Evolutionary conservation across 345 rosid genomes (phyloP), one percentile per base, ranked within the genome.

Genomic region (Dipteronia sinensis): DNA sequence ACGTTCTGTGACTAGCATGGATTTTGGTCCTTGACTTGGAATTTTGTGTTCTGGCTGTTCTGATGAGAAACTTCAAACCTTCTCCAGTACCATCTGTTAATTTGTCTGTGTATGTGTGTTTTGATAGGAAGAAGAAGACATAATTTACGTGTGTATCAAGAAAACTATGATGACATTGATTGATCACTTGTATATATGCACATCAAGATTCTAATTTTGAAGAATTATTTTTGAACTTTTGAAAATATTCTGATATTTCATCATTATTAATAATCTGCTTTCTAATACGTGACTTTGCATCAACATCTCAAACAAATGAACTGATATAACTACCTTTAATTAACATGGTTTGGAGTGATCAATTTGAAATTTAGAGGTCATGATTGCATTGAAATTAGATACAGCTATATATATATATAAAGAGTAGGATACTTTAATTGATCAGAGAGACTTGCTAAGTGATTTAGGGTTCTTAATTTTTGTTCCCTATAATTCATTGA

Each of bases 1-100:
- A 34, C 38, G 38, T 34, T 58, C 51, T 56, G 53, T 34, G 12
- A 42, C 15, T 7, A 61, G 23, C 38, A 15, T 42, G 17, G 56
- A 62, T 73, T 47, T 64, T 74, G 59, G 19, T 74, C 69, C 27
- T 44, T 46, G n/a, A 47, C 13, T 64, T 64, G 77, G 62, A 46
- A 25, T 29, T 44, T 74, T 16, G 61, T 9, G 12, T 62, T 53
- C 56, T 62, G 77, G 6, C 38, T 34, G 38, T 34, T 34, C 4
- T 34, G 38, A 34, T 34, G 38, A 34, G 6, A 34, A 4, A 34
- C 38, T 34, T 34, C 6, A 34, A 34, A 34, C 38, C 38, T 4
- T 5, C 38, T 34, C 1, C 4, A 4, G 38, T 34, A 34, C 38
- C 38, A 34, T 34, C 38, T 34, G 38, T 34, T 34, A 34, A 4